Conservation (phyloP, 495 filamentous ascomycete genomes). For the Neurospora sp. region DNA sequence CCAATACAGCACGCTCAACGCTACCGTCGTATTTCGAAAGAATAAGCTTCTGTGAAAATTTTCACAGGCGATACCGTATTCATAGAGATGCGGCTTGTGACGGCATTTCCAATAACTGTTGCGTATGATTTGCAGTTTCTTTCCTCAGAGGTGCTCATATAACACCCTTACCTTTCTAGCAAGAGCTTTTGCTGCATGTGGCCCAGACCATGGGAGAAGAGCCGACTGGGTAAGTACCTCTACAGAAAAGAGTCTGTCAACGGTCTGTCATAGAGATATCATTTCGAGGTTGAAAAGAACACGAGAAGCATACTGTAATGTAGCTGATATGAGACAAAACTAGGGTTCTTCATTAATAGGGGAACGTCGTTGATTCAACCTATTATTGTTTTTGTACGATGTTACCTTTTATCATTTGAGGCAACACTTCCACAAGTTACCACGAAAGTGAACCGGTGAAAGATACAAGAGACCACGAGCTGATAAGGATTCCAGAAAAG, state of each 20-base stretch:
- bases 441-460: background rate
- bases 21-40: background rate
- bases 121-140: background rate
- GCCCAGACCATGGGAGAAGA: background rate
- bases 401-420: background rate
- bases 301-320: background rate
- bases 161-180: background rate
- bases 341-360: background rate
- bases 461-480: background rate
- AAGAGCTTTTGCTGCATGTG: background rate
- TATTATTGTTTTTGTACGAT: background rate
- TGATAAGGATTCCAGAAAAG: background rate
- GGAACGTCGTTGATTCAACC: background rate
- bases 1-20: background rate
- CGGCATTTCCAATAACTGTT: background rate
- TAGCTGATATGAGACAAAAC: background rate
- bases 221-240: background rate
- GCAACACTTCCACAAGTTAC: background rate
- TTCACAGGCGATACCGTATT: background rate
- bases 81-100: background rate
- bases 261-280: background rate
- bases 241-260: background rate
- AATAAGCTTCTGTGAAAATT: background rate
- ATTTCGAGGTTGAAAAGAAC: too few species aligned
- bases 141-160: background rate